Conservation (phyloP, 805 yeast genomes). For the Nakazawaea ambrosiae region DNA sequence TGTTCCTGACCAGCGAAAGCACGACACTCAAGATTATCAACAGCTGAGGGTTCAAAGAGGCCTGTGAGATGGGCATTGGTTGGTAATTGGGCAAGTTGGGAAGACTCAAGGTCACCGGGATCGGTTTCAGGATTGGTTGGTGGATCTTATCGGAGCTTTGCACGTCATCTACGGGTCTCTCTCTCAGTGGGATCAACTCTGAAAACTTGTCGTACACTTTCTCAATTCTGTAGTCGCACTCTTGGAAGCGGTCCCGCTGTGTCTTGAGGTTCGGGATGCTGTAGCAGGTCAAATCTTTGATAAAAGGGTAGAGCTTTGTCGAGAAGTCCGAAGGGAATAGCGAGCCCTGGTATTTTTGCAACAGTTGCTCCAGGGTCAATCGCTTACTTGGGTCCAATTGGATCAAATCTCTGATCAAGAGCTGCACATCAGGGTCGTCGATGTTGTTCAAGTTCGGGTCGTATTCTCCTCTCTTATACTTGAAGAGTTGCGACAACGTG, state of each 20-base stretch:
- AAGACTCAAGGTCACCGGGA: constrained; percentile 38
- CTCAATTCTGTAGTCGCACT: constrained; percentile 51
- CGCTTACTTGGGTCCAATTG: constrained; percentile 56
- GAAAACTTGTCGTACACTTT: constrained; percentile 39
- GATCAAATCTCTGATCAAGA: constrained; percentile 59
- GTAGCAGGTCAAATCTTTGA: constrained; percentile 32
- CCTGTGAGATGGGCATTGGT: constrained; percentile 29
- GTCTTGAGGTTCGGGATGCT: not conserved
- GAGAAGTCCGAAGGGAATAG: constrained; percentile 68
- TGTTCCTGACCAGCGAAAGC: constrained; percentile 53
- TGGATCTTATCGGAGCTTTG: no score
- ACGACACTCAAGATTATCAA: constrained; percentile 52
- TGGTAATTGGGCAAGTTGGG: constrained; percentile 46
- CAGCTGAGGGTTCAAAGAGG: constrained; percentile 26
- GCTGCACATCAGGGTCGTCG: constrained; percentile 40
- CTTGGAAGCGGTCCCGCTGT: constrained; percentile 24
- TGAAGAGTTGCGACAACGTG: constrained; percentile 80
- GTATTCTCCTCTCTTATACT: constrained; percentile 65
- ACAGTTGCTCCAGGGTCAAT: constrained; percentile 43
- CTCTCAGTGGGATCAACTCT: no score
- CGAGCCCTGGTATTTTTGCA: constrained; percentile 39
- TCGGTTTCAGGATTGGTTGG: constrained; percentile 9
- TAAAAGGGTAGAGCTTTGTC: constrained; percentile 61
- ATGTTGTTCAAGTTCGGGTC: constrained; percentile 56
- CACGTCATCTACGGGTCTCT: no score